Percentiles rank a stretch among this genome's conserved stretches.
phyloP scores from a whole-genome alignment of 805 yeast species.

The Zygosaccharomyces pseudorouxii region DNA sequence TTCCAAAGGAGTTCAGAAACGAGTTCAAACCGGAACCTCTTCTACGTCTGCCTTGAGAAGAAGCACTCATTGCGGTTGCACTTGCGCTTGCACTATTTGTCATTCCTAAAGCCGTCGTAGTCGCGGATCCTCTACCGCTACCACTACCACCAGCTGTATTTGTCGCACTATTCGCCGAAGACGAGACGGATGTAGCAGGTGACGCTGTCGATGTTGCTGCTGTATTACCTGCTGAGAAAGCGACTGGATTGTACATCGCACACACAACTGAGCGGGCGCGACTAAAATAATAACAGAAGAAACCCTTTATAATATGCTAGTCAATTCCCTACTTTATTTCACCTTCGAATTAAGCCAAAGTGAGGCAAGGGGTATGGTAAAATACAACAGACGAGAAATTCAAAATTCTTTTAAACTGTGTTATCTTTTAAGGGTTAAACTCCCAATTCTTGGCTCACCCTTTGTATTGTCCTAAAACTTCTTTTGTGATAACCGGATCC shows the following conservation, averaged over 20 bases:
- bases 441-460: not conserved
- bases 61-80: slow-evolving; percentile 2
- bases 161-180: slow-evolving; percentile 3
- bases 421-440: not conserved
- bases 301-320: not conserved
- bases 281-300: not conserved
- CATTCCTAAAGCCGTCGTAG: slow-evolving; percentile 6
- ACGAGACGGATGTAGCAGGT: not conserved
- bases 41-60: slow-evolving; percentile 13
- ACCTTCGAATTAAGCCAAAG: not conserved
- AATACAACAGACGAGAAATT: not conserved
- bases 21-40: slow-evolving; percentile 29
- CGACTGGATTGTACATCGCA: slow-evolving; percentile 13
- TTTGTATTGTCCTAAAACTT: not conserved
- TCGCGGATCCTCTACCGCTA: slow-evolving; percentile 4
- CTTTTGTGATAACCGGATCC: not conserved
- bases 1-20: slow-evolving; percentile 29
- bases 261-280: not conserved
- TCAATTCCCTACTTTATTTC: not conserved
- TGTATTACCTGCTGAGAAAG: slow-evolving; percentile 10
- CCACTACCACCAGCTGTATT: slow-evolving; percentile 5
- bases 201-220: slow-evolving; percentile 3
- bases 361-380: not conserved
- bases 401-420: not conserved
- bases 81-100: slow-evolving; percentile 5